A percentile compares a stretch with the other conserved stretches of the same genome.
Evolutionary conservation across 225 moss, liverwort and hornwort genomes (phyloP).

Genomic region (Rhytidiadelphus loreus): DNA sequence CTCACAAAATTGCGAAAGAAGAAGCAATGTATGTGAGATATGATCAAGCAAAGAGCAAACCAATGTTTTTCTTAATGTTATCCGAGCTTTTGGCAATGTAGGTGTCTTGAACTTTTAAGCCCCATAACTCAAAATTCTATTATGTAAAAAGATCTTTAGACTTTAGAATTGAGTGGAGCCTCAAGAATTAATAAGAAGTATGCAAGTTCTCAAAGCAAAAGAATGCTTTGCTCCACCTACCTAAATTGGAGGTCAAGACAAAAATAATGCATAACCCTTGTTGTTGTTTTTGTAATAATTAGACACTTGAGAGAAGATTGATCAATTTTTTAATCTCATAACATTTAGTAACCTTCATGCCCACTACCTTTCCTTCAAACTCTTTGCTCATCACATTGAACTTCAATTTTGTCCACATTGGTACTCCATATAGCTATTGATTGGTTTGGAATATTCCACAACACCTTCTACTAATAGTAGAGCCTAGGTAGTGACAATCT

Average conservation of each 20-base stretch:
- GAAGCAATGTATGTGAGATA: not conserved
- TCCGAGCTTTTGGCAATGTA: not conserved
- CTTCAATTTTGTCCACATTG: no score
- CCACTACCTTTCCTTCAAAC: no score
- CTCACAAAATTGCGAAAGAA: not conserved
- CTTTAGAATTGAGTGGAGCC: not conserved
- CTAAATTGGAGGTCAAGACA: not conserved
- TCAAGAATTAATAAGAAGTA: not conserved
- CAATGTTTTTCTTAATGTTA: not conserved
- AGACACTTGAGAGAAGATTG: rapidly evolving
- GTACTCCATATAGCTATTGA: no score
- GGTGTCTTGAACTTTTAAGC: not conserved
- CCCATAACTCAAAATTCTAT: not conserved
- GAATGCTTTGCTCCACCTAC: rapidly evolving
- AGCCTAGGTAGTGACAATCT: no score
- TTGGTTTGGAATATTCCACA: no score
- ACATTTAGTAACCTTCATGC: no score
- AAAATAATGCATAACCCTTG: not conserved
- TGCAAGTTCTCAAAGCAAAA: not conserved
- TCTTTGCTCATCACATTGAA: no score
- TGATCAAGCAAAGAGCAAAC: not conserved
- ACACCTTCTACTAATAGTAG: no score
- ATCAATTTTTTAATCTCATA: not conserved
- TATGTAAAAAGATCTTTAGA: not conserved
- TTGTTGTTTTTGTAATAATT: not conserved